Evolutionary conservation across 768 basidiomycete genomes (phyloP), one percentile per base, ranked within the genome.

Genomic region (Lepiota subincarnata): DNA sequence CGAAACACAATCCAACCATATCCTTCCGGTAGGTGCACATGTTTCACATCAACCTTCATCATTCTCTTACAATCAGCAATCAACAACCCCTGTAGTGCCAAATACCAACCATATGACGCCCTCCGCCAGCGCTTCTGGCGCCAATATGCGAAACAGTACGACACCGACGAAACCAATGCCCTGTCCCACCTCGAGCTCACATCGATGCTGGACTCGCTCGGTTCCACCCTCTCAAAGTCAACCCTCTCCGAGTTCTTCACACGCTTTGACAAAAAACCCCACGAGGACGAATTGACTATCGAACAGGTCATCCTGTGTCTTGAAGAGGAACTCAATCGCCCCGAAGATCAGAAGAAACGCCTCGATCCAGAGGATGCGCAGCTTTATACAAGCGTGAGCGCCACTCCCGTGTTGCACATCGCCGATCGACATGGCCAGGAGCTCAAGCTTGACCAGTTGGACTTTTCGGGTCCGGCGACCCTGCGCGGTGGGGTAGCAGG

Each of bases 171-270:
- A 56, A 88, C 84, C 0, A 72, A 73, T 18, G 66, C 78, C 1
- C 70, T 95, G 37, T 93, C 92, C 0, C 85, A 86, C 57, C 72
- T 95, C 51, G 97, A 98, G 68, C 76, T 97, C 28, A 90, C 88
- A 0, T 90, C 90, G 10, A 94, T 98, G 90, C 86, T 99, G 39
- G 96, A 98, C 71, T 96, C 95, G 1, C 84, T 99, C 35, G 94
- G 94, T 4, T 97, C 94, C 3, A 98, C 96, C 0, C 80, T 98
- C 45, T 89, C 88, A 6, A 70, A 68, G 0, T 73, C 82, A 42
- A 98, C 96, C 2, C 73, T 97, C 55, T 78, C 87, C 60, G 78
- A 79, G 12, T 98, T 95, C 79, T 98, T 90, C 72, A 80, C 77
- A 11, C 78, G 82, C 6, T 79, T 76, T 60, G 78, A 78, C 53